These are phyloP conservation scores for Austroboletus festivus DNA, from an alignment of 768 basidiomycete species.

Conservation along the genomic window DNA sequence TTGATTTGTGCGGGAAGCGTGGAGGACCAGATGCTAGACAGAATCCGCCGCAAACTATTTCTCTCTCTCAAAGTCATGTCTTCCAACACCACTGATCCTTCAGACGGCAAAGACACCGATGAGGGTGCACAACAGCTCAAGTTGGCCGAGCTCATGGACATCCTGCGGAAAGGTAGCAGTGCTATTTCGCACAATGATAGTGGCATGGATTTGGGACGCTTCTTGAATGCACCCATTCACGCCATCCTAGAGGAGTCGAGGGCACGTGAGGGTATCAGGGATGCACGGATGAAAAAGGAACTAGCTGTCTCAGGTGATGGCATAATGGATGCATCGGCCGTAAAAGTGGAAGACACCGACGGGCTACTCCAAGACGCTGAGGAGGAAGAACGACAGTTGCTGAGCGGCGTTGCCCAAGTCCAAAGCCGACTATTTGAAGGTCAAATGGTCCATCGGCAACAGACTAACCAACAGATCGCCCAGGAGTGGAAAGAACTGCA, in stretches of 20 bases:
- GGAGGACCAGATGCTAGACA: slow-evolving; percentile 74
- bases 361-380: slow-evolving; percentile 42
- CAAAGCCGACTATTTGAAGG: slow-evolving; percentile 60
- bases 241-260: slow-evolving; percentile 47
- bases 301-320: slow-evolving; percentile 13
- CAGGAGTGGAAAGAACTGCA: slow-evolving; percentile 45
- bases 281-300: slow-evolving; percentile 45
- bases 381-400: slow-evolving; percentile 49
- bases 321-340: background rate
- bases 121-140: slow-evolving; percentile 33
- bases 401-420: slow-evolving; percentile 58
- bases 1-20: slow-evolving; percentile 68
- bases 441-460: slow-evolving; percentile 33
- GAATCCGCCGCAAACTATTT: slow-evolving; percentile 68
- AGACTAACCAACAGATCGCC: slow-evolving; percentile 42
- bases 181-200: slow-evolving; percentile 42
- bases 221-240: slow-evolving; percentile 42
- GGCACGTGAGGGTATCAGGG: slow-evolving; percentile 39
- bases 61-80: slow-evolving; percentile 63
- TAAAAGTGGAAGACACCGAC: slow-evolving; percentile 21
- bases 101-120: slow-evolving; percentile 19
- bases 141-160: slow-evolving; percentile 48
- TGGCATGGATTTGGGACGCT: slow-evolving; percentile 41
- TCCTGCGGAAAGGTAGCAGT: slow-evolving; percentile 56
- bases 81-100: slow-evolving; percentile 26